A percentile compares a stretch with the other conserved stretches of the same genome.
Conservation (phyloP, 257 asterid genomes). For the Nicotiana attenuata region DNA sequence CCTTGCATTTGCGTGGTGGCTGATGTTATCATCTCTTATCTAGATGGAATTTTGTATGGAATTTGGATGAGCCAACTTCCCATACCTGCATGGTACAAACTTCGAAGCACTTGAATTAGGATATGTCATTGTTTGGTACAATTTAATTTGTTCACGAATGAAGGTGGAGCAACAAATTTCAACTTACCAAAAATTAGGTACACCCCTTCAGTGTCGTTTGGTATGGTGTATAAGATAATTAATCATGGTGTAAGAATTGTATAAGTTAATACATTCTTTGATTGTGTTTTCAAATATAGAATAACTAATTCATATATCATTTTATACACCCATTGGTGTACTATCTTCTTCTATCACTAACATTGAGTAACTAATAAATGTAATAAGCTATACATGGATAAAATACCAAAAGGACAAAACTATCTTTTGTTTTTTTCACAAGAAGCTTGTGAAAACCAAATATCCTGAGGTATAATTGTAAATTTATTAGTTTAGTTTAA, state of each 20-base stretch:
- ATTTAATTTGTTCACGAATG: background rate
- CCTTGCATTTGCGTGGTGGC: background rate
- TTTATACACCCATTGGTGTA: too few species aligned
- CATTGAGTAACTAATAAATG: too few species aligned
- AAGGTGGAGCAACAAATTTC: background rate
- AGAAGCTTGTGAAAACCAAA: too few species aligned
- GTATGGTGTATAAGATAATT: background rate
- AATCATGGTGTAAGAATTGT: too few species aligned
- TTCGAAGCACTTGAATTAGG: background rate
- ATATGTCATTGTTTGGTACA: background rate
- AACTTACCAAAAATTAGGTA: background rate
- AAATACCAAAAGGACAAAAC: too few species aligned
- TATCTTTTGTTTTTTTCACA: too few species aligned
- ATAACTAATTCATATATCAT: too few species aligned
- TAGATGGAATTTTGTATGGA: background rate
- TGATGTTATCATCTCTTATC: background rate
- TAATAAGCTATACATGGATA: too few species aligned
- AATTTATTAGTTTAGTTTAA: too few species aligned
- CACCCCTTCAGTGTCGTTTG: too few species aligned
- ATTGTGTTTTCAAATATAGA: background rate
- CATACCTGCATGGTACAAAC: background rate
- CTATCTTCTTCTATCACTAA: too few species aligned
- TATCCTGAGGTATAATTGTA: too few species aligned
- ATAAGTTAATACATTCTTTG: background rate
- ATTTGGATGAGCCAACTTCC: background rate